Evolutionary conservation across 164 flowering plant genomes (phyloP), one percentile per base, ranked within the genome.

Genomic region (Vitis rotundifolia): DNA sequence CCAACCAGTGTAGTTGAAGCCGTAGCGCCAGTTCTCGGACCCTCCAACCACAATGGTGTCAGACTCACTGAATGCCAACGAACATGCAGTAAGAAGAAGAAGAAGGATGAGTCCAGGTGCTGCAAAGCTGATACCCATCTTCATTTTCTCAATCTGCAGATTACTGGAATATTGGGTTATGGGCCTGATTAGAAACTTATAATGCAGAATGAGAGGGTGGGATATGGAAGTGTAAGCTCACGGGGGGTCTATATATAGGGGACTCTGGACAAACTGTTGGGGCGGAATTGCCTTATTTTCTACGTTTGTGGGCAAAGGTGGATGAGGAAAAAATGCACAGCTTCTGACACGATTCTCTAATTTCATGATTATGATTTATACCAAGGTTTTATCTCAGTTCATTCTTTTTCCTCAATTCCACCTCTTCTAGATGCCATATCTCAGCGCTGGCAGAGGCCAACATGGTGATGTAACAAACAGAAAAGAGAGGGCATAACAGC

Each of bases 1-100:
- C 88, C 88, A 87, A 4, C 64, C 69, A 3, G 74, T 70, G 79
- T 85, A 87, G 66, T 87, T 78, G 62, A 78, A 80, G 70, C 88
- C 87, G n/a, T 67, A 85, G 28, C 12, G 80, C 88, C 87, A 87
- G 11, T 71, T 47, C 44, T 78, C 64, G 10, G 81, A 73, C 11
- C 88, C 88, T 52, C 90, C 90, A 9, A 87, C 87, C 2, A 73
- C 59, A 14, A 74, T 55, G 12, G 54, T 76, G 11, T 65, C 70
- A 48, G 79, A 76, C 47, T 29, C 0, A 49, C 61, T 29, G 2
- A 37, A 14, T n/a, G 53, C 59, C 16, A 71, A 15, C n/a, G 66
- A 44, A 48, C 79, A 66, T 14, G 64, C 69, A 52, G 31, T 22
- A 8, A 67, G n/a, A n/a, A 73, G 29, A 8, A 67, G n/a, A n/a